Conservation (phyloP, 495 filamentous ascomycete genomes). For the Penicillium lividum region DNA sequence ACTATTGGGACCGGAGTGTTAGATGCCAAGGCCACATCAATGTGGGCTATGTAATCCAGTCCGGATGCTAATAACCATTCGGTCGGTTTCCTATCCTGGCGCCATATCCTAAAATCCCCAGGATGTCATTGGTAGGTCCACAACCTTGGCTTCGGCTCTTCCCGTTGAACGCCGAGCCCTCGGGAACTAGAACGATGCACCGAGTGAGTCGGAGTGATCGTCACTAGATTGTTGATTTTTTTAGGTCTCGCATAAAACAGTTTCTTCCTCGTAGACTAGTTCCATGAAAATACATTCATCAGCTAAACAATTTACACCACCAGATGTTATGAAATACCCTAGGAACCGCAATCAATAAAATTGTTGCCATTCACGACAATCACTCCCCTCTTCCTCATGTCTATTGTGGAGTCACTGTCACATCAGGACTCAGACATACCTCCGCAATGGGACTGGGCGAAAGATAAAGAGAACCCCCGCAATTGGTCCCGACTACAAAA, state of each 20-base stretch:
- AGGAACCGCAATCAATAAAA: no score
- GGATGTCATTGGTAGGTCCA: neutral
- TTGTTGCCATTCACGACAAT: no score
- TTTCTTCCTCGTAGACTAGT: no score
- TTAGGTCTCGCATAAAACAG: neutral
- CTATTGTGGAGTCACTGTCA: neutral
- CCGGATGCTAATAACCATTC: no score
- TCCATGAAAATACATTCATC: no score
- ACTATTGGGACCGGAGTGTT: no score
- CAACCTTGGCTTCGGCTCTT: neutral
- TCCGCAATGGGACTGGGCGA: neutral
- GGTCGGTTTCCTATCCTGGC: neutral
- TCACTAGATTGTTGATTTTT: neutral
- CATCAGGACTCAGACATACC: neutral
- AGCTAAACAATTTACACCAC: no score
- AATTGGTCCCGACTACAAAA: slow-evolving; percentile 4
- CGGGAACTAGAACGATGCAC: neutral
- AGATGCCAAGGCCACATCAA: no score
- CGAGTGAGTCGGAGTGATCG: neutral
- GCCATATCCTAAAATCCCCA: neutral
- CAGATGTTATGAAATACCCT: no score
- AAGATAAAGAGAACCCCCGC: slow-evolving; percentile 2
- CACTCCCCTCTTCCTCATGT: neutral
- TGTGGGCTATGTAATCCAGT: no score
- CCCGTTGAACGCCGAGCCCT: neutral